A percentile compares a stretch with the other conserved stretches of the same genome.
Evolutionary conservation across 805 yeast genomes (phyloP).

Genomic region (Nakazawaea wyomingensis): DNA sequence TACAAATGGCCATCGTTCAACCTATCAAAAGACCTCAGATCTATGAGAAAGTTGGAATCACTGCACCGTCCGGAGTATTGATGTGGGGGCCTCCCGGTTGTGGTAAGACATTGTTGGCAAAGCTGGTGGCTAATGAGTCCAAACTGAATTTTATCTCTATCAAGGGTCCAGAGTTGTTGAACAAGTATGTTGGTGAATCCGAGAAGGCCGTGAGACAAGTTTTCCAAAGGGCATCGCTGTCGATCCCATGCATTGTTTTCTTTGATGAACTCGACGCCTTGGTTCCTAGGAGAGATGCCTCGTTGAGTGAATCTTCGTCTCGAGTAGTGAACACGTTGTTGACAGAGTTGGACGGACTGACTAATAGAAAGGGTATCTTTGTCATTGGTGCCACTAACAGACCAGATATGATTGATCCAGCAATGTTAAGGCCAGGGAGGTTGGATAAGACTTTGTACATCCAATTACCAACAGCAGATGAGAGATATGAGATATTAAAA

Average conservation of each 20-base stretch:
- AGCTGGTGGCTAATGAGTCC: slow-evolving; percentile 97
- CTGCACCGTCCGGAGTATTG: slow-evolving; percentile 94
- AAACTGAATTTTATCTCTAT: slow-evolving; percentile 94
- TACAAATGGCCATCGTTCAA: slow-evolving; percentile 96
- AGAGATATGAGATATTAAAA: slow-evolving; percentile 74
- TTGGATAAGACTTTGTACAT: slow-evolving; percentile 89
- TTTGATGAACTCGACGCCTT: slow-evolving; percentile 95
- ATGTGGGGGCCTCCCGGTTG: slow-evolving; percentile 99
- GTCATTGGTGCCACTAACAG: slow-evolving; percentile 96
- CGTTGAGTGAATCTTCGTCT: slow-evolving; percentile 83
- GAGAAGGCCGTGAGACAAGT: slow-evolving; percentile 92
- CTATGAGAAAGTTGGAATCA: slow-evolving; percentile 84
- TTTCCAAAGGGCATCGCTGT: slow-evolving; percentile 89
- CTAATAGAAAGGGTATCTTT: slow-evolving; percentile 87
- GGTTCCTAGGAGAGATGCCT: slow-evolving; percentile 88
- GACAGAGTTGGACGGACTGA: slow-evolving; percentile 92
- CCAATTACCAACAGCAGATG: slow-evolving; percentile 76
- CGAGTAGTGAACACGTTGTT: slow-evolving; percentile 91
- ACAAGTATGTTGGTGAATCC: slow-evolving; percentile 93
- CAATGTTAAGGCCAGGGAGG: slow-evolving; percentile 96
- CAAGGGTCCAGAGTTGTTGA: slow-evolving; percentile 93
- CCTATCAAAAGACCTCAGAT: slow-evolving; percentile 92
- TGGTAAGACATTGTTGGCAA: slow-evolving; percentile 93
- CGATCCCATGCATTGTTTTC: slow-evolving; percentile 89
- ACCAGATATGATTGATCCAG: slow-evolving; percentile 98